phyloP scores from a whole-genome alignment of 2,329 filamentous ascomycete species.

The Neonectria ditissima region DNA sequence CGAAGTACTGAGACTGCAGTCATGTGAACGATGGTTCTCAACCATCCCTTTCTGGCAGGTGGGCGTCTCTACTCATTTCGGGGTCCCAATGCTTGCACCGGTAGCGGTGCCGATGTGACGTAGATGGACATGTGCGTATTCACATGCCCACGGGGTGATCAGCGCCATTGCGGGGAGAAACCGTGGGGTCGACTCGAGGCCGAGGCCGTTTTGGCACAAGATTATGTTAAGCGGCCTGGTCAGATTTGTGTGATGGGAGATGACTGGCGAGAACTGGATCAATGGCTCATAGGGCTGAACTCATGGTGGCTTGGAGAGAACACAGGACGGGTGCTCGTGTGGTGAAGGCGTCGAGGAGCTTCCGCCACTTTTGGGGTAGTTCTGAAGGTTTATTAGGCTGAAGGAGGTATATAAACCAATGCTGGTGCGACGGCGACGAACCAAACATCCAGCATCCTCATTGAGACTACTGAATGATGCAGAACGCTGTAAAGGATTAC shows the following conservation, averaged over 20 bases:
- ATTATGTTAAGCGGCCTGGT: too few relatives aligned
- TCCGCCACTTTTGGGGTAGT: background rate
- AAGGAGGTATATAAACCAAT: background rate
- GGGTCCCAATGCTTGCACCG: too few relatives aligned
- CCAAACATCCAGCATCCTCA: background rate
- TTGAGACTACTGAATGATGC: slow-evolving; percentile 2
- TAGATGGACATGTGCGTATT: background rate
- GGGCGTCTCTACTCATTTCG: too few relatives aligned
- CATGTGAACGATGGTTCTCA: too few relatives aligned
- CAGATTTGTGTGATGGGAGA: too few relatives aligned
- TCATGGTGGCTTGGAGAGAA: background rate
- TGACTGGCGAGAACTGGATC: background rate
- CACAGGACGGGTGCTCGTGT: background rate
- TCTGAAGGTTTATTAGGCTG: background rate
- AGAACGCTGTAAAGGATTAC: slow-evolving; percentile 1
- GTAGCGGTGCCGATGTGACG: background rate
- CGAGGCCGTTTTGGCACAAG: background rate
- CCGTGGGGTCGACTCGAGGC: background rate
- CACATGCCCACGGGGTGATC: background rate
- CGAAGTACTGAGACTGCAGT: too few relatives aligned
- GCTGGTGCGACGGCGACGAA: background rate
- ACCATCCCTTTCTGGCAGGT: too few relatives aligned
- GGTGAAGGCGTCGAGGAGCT: background rate
- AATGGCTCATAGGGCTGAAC: background rate
- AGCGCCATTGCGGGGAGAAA: slow-evolving; percentile 2